phyloP scores from a whole-genome alignment of 805 yeast genomes.

The Pichia paraexigua region DNA sequence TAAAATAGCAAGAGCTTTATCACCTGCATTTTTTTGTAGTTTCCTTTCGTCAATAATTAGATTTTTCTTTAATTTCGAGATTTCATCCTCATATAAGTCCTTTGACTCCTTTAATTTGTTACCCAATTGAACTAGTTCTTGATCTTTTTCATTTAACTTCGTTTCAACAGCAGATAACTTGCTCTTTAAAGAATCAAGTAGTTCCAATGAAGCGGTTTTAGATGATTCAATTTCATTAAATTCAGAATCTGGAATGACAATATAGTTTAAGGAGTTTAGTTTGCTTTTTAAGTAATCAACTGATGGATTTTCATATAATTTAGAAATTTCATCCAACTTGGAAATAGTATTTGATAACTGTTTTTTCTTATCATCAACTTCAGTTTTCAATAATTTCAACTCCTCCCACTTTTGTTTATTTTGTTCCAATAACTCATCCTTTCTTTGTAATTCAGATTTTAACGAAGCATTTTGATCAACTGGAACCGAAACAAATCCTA shows the following conservation, averaged over 20 bases:
- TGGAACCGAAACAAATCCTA: conserved; percentile 16
- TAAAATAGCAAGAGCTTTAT: not conserved
- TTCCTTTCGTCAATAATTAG: not conserved
- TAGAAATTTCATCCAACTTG: not conserved
- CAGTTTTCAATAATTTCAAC: conserved; percentile 4
- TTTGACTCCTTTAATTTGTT: not conserved
- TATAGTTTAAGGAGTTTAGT: not conserved
- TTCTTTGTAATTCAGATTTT: conserved; percentile 6
- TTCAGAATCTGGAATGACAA: not conserved
- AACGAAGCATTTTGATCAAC: conserved; percentile 10
- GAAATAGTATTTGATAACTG: not conserved
- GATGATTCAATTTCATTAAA: not conserved
- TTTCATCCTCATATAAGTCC: not conserved
- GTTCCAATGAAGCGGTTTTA: not conserved
- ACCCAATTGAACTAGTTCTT: not conserved
- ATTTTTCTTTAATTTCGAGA: not conserved
- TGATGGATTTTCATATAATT: conserved; percentile 8
- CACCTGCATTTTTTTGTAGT: not conserved
- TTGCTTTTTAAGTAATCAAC: conserved; percentile 7
- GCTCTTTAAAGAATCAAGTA: not conserved
- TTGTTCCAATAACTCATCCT: conserved; percentile 2
- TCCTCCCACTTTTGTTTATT: conserved; percentile 6
- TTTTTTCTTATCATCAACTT: conserved; percentile 6
- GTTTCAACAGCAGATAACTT: not conserved
- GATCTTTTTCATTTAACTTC: not conserved